These are phyloP conservation scores for Mallotus japonicus DNA, from an alignment of 441 rosid genomes.

Conservation along the genomic window DNA sequence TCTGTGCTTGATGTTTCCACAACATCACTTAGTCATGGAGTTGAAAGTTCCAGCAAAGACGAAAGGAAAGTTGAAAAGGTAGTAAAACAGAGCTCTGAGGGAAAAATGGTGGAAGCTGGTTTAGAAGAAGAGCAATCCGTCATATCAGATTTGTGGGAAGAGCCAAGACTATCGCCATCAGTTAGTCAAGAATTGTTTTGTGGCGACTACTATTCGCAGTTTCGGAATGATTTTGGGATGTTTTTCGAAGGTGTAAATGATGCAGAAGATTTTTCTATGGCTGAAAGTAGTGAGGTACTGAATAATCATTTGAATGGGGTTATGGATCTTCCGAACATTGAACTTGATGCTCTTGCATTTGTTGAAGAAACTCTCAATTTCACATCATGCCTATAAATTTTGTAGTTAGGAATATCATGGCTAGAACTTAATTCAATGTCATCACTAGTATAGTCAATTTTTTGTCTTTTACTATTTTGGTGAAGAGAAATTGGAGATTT, in stretches of 20 bases:
- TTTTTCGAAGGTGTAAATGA: slow-evolving; percentile 6
- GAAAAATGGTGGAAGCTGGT: not conserved
- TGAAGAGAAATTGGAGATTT: not conserved
- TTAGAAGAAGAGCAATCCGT: slow-evolving; percentile 13
- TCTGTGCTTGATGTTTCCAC: slow-evolving; percentile 45
- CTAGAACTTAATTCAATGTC: no score
- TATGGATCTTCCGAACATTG: slow-evolving; percentile 28
- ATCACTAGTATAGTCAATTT: not conserved
- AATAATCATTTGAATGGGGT: slow-evolving; percentile 10
- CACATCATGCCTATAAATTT: slow-evolving; percentile 16
- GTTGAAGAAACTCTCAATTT: slow-evolving; percentile 34
- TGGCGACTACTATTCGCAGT: not conserved
- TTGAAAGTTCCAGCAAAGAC: slow-evolving; percentile 14
- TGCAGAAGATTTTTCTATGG: slow-evolving; percentile 13
- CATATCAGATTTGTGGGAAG: slow-evolving; percentile 25
- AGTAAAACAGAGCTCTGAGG: not conserved
- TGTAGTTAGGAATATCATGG: slow-evolving; percentile 10
- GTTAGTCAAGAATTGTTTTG: slow-evolving; percentile 20
- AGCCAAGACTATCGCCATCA: slow-evolving; percentile 17
- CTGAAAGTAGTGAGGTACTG: not conserved
- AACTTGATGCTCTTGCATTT: slow-evolving; percentile 34
- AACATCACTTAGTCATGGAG: slow-evolving; percentile 12
- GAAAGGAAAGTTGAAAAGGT: not conserved
- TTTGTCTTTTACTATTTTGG: not conserved
- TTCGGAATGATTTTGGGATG: slow-evolving; percentile 15